Evolutionary conservation across 768 basidiomycete species (phyloP), one percentile per base, ranked within the genome.

Genomic region (Leccinum ochraceum): DNA sequence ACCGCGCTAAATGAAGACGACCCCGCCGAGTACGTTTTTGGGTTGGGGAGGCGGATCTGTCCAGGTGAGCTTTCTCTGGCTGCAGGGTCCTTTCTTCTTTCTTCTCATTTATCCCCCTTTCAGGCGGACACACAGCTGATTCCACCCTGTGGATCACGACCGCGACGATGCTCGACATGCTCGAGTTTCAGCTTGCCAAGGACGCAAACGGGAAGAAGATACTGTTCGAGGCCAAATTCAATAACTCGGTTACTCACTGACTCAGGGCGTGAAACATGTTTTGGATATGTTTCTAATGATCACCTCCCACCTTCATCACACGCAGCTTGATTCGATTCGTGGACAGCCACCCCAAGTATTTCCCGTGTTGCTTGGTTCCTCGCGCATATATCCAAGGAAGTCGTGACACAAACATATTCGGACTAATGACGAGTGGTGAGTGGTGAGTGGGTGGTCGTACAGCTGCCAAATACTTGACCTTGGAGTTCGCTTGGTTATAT

Each of bases 341-440:
- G 14, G 37, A 37, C 13, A 62, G 57, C 20, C 42, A 22, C 48
- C 60, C 60, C 5, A 39, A 49, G 14, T 2, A 32, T 24, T 58
- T 62, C 56, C 52, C 53, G n/a, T 62, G 53, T 50, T 14, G 9
- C 36, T 32, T 62, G n/a, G 26, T 58, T 28, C 44, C 53, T 53
- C 61, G 57, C 22, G 10, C 51, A 53, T 30, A 30, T 61, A 26
- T 54, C 32, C 22, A 24, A 46, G 58, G 44, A 48, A 11, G 16
- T 8, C 17, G 34, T 57, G 6, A 32, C 50, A 37, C 56, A 39
- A 26, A 26, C 34, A 14, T 53, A 36, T 34, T 22, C 20, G 16
- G 34, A 54, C 22, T 11, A 22, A 39, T 54, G n/a, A 8, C 9
- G 26, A 46, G 46, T 42, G 39, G 16, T 8, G 39, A 42, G 17